phyloP scores from a whole-genome alignment of 169 alveolate genomes.

The Plasmodium falciparum region DNA sequence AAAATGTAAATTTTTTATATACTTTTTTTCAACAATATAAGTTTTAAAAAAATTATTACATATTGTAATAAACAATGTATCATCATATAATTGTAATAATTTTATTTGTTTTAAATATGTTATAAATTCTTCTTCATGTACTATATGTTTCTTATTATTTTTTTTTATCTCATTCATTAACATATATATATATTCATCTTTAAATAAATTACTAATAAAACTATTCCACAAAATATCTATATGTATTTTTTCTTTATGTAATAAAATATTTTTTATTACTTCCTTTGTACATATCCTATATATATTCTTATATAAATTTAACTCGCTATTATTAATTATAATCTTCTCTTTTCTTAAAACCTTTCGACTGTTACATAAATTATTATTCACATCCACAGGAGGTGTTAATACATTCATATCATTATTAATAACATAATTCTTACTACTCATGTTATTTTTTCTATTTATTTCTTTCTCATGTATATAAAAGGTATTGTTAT shows the following conservation, averaged over 20 bases:
- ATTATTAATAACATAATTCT: too few species aligned
- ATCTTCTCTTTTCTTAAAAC: conserved; percentile 9
- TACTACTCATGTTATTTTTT: too few species aligned
- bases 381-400: background rate
- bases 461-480: too few species aligned
- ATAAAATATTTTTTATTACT: conserved; percentile 23
- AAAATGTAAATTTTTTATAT: conserved; percentile 19
- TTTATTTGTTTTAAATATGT: conserved; percentile 39
- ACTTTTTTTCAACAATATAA: conserved; percentile 25
- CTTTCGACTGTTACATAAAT: background rate
- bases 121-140: conserved; percentile 45
- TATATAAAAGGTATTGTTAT: too few species aligned
- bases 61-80: conserved; percentile 10
- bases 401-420: too few species aligned
- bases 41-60: conserved; percentile 32
- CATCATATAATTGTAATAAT: conserved; percentile 24
- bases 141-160: conserved; percentile 1
- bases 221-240: conserved; percentile 26
- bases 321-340: conserved; percentile 1
- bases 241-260: conserved; percentile 24
- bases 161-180: conserved; percentile 23
- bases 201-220: conserved; percentile 54
- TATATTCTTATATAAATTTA: conserved; percentile 34
- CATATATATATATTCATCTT: conserved; percentile 37
- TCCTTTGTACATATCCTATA: conserved; percentile 41